Evolutionary conservation across 495 filamentous ascomycete genomes (phyloP).

Genomic region (Barbatosphaeria neglecta): DNA sequence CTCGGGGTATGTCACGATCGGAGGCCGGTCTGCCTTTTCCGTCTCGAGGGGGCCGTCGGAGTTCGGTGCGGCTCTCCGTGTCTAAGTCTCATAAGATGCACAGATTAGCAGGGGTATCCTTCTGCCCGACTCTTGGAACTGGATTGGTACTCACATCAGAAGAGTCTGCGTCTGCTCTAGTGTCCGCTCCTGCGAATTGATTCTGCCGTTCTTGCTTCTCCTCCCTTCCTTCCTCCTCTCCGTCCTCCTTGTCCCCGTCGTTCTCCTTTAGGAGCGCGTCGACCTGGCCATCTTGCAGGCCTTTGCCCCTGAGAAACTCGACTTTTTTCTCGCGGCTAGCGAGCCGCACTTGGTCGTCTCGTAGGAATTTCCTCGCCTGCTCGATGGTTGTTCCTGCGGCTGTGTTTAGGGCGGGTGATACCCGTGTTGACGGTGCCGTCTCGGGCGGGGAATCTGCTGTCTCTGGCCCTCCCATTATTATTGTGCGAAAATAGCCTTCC

Average conservation of each 20-base stretch:
- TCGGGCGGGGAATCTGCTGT: background rate
- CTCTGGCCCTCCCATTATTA: conserved; percentile 1
- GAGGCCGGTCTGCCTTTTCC: conserved; percentile 45
- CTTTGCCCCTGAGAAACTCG: conserved; percentile 71
- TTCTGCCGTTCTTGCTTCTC: background rate
- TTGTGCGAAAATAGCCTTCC: too few relatives aligned
- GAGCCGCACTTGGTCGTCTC: conserved; percentile 62
- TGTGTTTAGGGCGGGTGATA: conserved; percentile 20
- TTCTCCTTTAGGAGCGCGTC: conserved; percentile 48
- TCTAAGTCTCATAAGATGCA: too few relatives aligned
- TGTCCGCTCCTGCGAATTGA: background rate
- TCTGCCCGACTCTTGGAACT: too few relatives aligned
- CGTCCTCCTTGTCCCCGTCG: too few relatives aligned
- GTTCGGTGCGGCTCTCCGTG: too few relatives aligned
- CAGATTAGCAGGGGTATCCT: too few relatives aligned
- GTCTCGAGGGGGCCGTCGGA: conserved; percentile 5
- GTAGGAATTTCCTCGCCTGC: conserved; percentile 67
- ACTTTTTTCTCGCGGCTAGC: conserved; percentile 61
- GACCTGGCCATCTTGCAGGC: conserved; percentile 56
- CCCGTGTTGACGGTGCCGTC: conserved; percentile 10
- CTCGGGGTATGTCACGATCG: conserved; percentile 97
- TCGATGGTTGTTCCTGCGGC: conserved; percentile 28
- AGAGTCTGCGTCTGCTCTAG: background rate
- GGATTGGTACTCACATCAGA: too few relatives aligned
- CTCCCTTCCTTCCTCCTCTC: too few relatives aligned